Evolutionary conservation across 257 asterid genomes (phyloP).

Genomic region (Hygrophila difformis): DNA sequence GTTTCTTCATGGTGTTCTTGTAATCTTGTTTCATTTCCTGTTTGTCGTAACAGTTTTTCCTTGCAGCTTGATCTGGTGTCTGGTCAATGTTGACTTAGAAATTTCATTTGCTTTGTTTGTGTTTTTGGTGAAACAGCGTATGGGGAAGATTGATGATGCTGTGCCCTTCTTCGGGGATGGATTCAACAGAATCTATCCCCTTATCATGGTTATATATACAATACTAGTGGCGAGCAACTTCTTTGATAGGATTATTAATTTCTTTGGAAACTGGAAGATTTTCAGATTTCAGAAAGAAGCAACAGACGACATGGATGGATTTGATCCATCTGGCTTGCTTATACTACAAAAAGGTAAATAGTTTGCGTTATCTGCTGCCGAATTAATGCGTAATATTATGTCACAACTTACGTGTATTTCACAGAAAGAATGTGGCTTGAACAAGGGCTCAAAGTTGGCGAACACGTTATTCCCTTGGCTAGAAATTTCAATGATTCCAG

Average conservation of each 20-base stretch:
- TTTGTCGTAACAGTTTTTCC: too few species aligned
- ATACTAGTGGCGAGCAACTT: constrained; percentile 91
- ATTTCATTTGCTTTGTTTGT: too few species aligned
- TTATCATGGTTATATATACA: constrained; percentile 92
- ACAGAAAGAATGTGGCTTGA: constrained; percentile 90
- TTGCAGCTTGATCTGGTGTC: too few species aligned
- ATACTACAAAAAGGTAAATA: constrained; percentile 78
- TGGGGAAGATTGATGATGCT: constrained; percentile 91
- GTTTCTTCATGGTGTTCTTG: too few species aligned
- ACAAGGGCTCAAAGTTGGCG: constrained; percentile 90
- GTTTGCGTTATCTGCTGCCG: neutral
- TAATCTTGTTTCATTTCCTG: too few species aligned
- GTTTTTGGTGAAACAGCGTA: constrained; percentile 49
- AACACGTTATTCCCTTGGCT: constrained; percentile 93
- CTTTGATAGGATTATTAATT: constrained; percentile 75
- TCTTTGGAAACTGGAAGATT: constrained; percentile 90
- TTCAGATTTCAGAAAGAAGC: constrained; percentile 63
- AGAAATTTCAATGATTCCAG: constrained; percentile 67
- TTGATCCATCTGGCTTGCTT: constrained; percentile 93
- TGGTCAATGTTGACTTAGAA: too few species aligned
- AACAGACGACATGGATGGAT: constrained; percentile 85
- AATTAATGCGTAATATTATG: neutral
- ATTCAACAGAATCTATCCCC: constrained; percentile 91
- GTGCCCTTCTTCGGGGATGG: constrained; percentile 91
- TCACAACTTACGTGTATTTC: constrained; percentile 5